phyloP scores from a whole-genome alignment of 192 early-diverging fungal genomes.

The Gaertneriomyces semiglobifer region DNA sequence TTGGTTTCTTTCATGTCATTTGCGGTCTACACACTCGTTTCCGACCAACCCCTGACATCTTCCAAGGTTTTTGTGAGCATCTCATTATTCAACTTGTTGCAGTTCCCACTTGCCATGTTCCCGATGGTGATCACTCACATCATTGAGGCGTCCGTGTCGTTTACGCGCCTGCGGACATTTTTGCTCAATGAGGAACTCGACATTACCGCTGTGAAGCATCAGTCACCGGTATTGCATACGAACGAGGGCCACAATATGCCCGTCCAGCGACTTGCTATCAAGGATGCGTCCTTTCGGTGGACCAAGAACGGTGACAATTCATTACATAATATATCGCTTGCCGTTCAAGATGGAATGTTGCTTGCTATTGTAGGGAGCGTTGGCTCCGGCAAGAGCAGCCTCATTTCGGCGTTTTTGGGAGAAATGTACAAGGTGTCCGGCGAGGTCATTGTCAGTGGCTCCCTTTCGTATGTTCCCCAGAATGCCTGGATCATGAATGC shows the following conservation, averaged over 20 bases:
- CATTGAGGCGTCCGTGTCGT: constrained; percentile 79
- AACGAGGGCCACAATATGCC: neutral
- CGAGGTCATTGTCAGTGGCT: constrained; percentile 65
- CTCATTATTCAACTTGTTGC: constrained; percentile 86
- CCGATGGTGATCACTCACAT: constrained; percentile 74
- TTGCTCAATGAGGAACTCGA: constrained; percentile 81
- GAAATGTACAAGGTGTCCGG: constrained; percentile 80
- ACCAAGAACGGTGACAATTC: constrained; percentile 14
- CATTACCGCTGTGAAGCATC: constrained; percentile 53
- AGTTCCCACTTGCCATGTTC: constrained; percentile 82
- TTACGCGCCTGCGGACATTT: constrained; percentile 76
- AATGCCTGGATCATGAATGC: constrained; percentile 95
- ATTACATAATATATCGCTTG: constrained; percentile 48
- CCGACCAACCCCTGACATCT: constrained; percentile 58
- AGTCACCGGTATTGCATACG: constrained; percentile 31
- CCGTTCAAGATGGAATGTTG: constrained; percentile 56
- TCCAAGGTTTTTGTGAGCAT: constrained; percentile 78
- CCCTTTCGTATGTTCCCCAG: constrained; percentile 73
- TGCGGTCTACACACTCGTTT: constrained; percentile 65
- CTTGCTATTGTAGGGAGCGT: constrained; percentile 53
- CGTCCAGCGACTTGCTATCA: constrained; percentile 35
- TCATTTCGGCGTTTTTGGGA: constrained; percentile 75
- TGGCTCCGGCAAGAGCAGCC: constrained; percentile 73
- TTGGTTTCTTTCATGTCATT: constrained; percentile 84
- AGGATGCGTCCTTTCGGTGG: constrained; percentile 51